Evolutionary conservation across 495 filamentous ascomycete genomes (phyloP), one percentile per base, ranked within the genome.

Genomic region (Penicillium pancosmium): DNA sequence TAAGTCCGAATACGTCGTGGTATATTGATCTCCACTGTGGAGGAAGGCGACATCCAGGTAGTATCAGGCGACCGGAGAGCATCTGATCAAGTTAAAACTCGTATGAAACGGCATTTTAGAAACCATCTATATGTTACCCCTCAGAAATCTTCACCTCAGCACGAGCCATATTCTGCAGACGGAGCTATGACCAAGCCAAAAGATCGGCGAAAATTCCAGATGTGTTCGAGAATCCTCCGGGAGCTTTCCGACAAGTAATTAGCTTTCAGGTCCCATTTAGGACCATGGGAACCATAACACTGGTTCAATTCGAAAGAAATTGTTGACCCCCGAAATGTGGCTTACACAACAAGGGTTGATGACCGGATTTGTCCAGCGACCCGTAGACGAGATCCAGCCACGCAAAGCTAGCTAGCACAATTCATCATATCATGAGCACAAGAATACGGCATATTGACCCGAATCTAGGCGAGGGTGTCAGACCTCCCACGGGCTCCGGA

Each of bases 191-290:
- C 61, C 61, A 43, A 15, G 13, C 25, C 21, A 38, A 49, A 38
- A 34, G 61, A 63, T 63, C 61, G 41, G 41, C 38, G 16, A n/a
- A 44, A 56, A 40, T 57, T 59, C 61, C 40, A 59, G 61, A 56
- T 41, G 23, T 38, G 19, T 63, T 63, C 61, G 52, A 55, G 56
- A 60, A 56, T 23, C 12, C 3, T 55, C 51, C 60, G 60, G 56
- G 31, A 23, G 4, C 31, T 38, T 48, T 59, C 31, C 55, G 43
- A 33, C 3, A 40, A 19, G 13, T 44, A 35, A 40, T 57, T 50
- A 51, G 36, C 51, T 54, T 55, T 63, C 50, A 57, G 49, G 49
- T 21, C 18, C 6, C n/a, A 16, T 16, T 23, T n/a, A 46, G 50
- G 54, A 54, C 59, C 59, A 54, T 46, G 59, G 59, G 31, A 57